phyloP scores from a whole-genome alignment of 2,329 filamentous ascomycete species.

The Diplocarpon mali region DNA sequence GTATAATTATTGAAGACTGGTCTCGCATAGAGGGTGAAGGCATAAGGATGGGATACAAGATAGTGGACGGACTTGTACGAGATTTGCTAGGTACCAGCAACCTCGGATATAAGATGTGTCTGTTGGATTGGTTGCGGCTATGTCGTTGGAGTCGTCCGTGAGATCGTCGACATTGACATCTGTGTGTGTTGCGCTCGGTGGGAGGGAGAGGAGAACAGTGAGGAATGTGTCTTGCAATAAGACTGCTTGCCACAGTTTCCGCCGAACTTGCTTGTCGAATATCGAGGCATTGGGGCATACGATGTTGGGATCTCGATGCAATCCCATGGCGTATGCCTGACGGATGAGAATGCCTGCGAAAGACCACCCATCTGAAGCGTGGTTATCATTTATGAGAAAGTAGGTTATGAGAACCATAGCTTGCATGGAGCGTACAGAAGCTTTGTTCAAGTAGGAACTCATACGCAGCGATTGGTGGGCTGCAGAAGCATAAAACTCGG shows the following conservation, averaged over 20 bases:
- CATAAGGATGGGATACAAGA: too few species aligned
- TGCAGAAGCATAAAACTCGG: slow-evolving; percentile 72
- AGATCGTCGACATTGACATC: slow-evolving; percentile 69
- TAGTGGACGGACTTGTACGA: slow-evolving; percentile 43
- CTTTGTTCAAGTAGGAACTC: slow-evolving; percentile 65
- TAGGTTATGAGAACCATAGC: slow-evolving; percentile 76
- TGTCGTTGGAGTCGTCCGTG: slow-evolving; percentile 47
- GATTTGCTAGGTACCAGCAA: slow-evolving; percentile 68
- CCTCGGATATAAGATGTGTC: slow-evolving; percentile 56
- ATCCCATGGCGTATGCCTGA: slow-evolving; percentile 71
- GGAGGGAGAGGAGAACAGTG: slow-evolving; percentile 65
- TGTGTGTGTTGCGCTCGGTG: slow-evolving; percentile 67
- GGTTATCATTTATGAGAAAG: slow-evolving; percentile 78
- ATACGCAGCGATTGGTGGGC: slow-evolving; percentile 67
- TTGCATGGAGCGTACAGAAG: slow-evolving; percentile 62
- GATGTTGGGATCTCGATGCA: slow-evolving; percentile 70
- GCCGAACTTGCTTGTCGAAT: slow-evolving; percentile 67
- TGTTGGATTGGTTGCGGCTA: slow-evolving; percentile 49
- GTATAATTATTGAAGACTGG: too few species aligned
- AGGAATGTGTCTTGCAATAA: slow-evolving; percentile 73
- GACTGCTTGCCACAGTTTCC: slow-evolving; percentile 75
- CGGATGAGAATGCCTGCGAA: slow-evolving; percentile 69
- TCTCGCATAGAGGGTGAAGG: too few species aligned
- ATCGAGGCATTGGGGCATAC: slow-evolving; percentile 53
- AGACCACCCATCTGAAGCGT: slow-evolving; percentile 72